phyloP scores from a whole-genome alignment of 2,329 filamentous ascomycete genomes.

The Neopestalotiopsis sp. region DNA sequence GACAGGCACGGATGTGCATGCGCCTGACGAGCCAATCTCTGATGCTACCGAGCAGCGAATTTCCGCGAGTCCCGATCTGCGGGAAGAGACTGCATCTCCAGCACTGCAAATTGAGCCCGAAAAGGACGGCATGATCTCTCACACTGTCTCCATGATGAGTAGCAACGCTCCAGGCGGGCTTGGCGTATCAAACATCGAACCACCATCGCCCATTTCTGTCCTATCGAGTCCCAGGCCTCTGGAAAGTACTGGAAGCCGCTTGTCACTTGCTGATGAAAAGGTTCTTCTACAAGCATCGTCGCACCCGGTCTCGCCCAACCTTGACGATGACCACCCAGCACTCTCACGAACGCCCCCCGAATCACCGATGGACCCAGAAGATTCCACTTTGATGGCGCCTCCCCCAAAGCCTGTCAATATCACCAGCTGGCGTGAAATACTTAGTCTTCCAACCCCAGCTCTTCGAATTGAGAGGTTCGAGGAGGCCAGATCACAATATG shows the following conservation, averaged over 20 bases:
- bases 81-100: conserved; percentile 14
- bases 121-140: conserved; percentile 31
- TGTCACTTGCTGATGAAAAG: conserved; percentile 53
- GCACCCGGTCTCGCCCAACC: conserved; percentile 39
- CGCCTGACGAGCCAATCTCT: neutral
- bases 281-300: conserved; percentile 40
- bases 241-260: conserved; percentile 28
- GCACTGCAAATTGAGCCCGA: conserved; percentile 22
- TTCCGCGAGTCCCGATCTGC: neutral
- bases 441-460: conserved; percentile 65
- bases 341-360: conserved; percentile 19
- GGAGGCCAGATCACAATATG: conserved; percentile 73
- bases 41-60: conserved; percentile 4
- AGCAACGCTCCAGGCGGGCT: conserved; percentile 35
- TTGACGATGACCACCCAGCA: conserved; percentile 45
- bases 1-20: neutral
- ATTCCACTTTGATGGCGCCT: conserved; percentile 24
- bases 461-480: conserved; percentile 79
- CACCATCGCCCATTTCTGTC: conserved; percentile 50
- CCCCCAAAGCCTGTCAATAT: conserved; percentile 39
- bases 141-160: conserved; percentile 44
- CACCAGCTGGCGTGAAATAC: conserved; percentile 76
- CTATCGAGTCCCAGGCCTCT: conserved; percentile 28
- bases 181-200: conserved; percentile 37
- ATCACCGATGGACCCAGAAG: conserved; percentile 22